phyloP scores from a whole-genome alignment of 805 yeast genomes.

The Debaryomyces tyrocola region DNA sequence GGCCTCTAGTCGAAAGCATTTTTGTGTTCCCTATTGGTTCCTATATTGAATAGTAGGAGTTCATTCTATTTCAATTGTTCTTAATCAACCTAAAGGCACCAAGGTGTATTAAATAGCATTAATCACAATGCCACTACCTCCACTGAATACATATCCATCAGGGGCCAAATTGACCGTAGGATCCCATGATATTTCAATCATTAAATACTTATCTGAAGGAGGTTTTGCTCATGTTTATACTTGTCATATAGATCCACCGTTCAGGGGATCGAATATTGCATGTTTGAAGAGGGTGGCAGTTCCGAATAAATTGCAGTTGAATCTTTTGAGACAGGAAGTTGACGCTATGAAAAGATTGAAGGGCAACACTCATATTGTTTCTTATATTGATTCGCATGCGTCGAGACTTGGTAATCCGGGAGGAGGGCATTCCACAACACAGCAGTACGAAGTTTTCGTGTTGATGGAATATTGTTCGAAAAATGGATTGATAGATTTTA shows the following conservation, averaged over 20 bases:
- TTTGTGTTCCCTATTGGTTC: too few relatives aligned
- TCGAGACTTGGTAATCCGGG: constrained; percentile 49
- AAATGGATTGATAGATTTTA: constrained; percentile 75
- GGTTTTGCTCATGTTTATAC: constrained; percentile 96
- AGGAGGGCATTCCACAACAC: constrained; percentile 21
- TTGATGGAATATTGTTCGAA: constrained; percentile 79
- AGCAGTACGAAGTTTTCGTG: constrained; percentile 72
- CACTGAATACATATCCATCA: constrained; percentile 64
- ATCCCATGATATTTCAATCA: constrained; percentile 68
- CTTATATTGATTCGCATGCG: constrained; percentile 95
- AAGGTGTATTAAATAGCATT: background rate
- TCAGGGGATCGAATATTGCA: constrained; percentile 55
- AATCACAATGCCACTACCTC: constrained; percentile 34
- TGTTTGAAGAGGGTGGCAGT: constrained; percentile 95
- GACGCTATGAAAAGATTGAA: constrained; percentile 92
- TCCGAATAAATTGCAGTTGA: constrained; percentile 83
- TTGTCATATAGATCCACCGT: constrained; percentile 60
- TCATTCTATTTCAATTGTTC: too few relatives aligned
- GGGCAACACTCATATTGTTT: constrained; percentile 78
- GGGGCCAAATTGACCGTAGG: constrained; percentile 85
- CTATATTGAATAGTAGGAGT: too few relatives aligned
- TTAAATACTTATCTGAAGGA: constrained; percentile 77
- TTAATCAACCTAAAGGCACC: too few relatives aligned
- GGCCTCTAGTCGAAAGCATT: too few relatives aligned
- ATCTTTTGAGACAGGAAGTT: constrained; percentile 86